Evolutionary conservation across 176 grass and related monocot genomes (phyloP), one percentile per base, ranked within the genome.

Genomic region (Cenchrus purpureus): DNA sequence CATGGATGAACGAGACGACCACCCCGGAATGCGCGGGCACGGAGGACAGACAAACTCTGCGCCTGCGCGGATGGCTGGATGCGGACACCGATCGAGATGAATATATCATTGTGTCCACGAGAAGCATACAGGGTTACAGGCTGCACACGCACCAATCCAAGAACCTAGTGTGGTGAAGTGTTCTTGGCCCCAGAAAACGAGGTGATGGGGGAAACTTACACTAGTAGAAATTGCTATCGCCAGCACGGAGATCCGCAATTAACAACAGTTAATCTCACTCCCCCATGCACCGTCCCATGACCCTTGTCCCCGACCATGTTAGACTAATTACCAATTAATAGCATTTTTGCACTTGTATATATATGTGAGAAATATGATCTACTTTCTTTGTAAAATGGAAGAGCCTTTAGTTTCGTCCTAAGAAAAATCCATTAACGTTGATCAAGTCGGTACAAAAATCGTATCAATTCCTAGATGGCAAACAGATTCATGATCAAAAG

Each of bases 281-380:
- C 42, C 43, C 88, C 79, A 83, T 5, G 79, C 84, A 82, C 88
- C 84, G 84, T 7, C 83, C 88, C 83, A 86, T 68, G 88, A 74
- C 50, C 57, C 66, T 7, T 79, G 48, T 85, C 63, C 32, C 29
- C 40, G 16, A 44, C 29, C n/a, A 7, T n/a, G 43, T n/a, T 63
- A 55, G n/a, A 10, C 8, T 20, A 46, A 22, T 8, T 17, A 40
- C 5, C 51, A 40, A 40, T 40, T 40, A 40, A 40, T 20, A 11
- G 9, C 81, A 52, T 46, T 2, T 3, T n/a, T 65, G 65, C 64
- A 20, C 58, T 16, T 12, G 25, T 5, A 10, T 2, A 3, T 2
- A 22, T 11, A 12, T 8, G 5, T 0, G 22, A 28, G 49, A 51
- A 12, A 12, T 12, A 1, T 51, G 37, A 32, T 32, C 10, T 12